Conservation (phyloP, 768 basidiomycete species). For the Vararia minispora region DNA sequence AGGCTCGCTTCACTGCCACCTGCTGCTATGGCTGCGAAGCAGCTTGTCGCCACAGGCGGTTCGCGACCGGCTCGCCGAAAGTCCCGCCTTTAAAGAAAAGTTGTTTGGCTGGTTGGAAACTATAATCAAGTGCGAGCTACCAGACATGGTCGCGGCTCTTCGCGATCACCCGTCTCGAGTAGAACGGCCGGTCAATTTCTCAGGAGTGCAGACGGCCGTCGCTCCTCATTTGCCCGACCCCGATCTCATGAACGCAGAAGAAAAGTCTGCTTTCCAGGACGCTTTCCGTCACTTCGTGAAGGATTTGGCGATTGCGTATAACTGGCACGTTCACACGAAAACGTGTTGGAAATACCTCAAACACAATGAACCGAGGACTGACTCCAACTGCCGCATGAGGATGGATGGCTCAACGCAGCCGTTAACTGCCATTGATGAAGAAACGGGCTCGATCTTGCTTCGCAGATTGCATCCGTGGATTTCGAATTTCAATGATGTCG, state of each 20-base stretch:
- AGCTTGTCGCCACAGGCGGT: background rate
- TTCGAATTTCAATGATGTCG: conserved; percentile 28
- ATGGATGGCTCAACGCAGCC: background rate
- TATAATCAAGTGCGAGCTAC: conserved; percentile 12
- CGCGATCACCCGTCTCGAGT: background rate
- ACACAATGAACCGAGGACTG: conserved; percentile 15
- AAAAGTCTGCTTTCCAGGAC: background rate
- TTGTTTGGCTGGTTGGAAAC: conserved; percentile 19
- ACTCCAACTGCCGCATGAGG: conserved; percentile 18
- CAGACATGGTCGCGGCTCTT: background rate
- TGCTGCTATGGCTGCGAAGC: conserved; percentile 28
- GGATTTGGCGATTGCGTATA: conserved; percentile 17
- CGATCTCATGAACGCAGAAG: background rate
- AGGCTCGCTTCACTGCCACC: conserved; percentile 30
- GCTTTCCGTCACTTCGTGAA: background rate
- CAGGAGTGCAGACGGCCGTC: no score
- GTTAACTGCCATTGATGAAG: conserved; percentile 18
- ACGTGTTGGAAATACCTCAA: conserved; percentile 31
- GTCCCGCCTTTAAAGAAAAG: conserved; percentile 12
- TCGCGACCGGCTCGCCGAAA: background rate
- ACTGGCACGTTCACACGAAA: conserved; percentile 22
- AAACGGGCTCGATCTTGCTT: conserved; percentile 22
- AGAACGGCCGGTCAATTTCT: no score
- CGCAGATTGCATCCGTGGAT: conserved; percentile 27
- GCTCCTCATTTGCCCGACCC: no score